Evolutionary conservation across 2,329 filamentous ascomycete species (phyloP).

Genomic region (Colletotrichum liriopes): DNA sequence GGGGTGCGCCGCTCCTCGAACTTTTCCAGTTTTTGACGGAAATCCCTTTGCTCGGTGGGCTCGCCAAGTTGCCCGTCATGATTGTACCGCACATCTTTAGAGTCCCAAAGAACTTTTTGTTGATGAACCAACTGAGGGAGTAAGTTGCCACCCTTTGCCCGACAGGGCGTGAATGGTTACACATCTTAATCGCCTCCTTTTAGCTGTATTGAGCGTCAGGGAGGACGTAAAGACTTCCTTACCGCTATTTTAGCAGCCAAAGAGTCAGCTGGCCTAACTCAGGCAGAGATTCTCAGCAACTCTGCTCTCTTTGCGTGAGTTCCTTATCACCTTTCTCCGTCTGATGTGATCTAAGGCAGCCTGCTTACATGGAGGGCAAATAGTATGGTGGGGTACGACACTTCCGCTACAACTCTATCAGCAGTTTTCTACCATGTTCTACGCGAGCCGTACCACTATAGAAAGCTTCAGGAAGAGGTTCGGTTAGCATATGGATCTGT

Average conservation of each 20-base stretch:
- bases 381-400: constrained; percentile 34
- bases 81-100: constrained; percentile 22
- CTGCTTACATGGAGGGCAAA: too few species aligned
- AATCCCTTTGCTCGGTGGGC: constrained; percentile 14
- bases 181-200: neutral
- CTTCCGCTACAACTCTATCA: constrained; percentile 10
- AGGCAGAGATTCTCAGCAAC: constrained; percentile 27
- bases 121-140: constrained; percentile 31
- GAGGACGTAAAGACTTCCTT: constrained; percentile 28
- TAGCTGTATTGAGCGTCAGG: constrained; percentile 20
- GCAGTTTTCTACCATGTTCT: constrained; percentile 34
- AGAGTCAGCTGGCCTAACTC: constrained; percentile 19
- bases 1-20: constrained; percentile 18
- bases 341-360: too few species aligned
- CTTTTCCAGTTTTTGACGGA: constrained; percentile 28
- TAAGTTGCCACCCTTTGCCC: neutral
- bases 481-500: neutral
- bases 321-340: neutral
- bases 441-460: constrained; percentile 3
- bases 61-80: constrained; percentile 27
- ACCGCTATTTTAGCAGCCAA: constrained; percentile 27
- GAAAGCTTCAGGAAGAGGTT: constrained; percentile 11
- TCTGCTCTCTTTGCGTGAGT: constrained; percentile 17
- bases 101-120: constrained; percentile 30
- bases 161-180: too few species aligned